phyloP scores from a whole-genome alignment of 345 rosid species.

The Bruguiera sexangula region DNA sequence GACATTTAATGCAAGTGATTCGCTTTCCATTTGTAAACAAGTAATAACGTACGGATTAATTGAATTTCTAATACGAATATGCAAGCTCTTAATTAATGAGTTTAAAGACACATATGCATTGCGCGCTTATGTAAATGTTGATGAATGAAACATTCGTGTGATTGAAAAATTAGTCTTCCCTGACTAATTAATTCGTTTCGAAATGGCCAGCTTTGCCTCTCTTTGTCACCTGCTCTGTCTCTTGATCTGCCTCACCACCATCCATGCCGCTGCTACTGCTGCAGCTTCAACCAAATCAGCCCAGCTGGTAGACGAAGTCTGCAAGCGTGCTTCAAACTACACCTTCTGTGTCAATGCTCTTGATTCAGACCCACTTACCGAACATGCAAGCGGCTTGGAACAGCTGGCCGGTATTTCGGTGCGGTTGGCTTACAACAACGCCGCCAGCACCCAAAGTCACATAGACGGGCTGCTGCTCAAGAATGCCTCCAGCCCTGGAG shows the following conservation, averaged over 20 bases:
- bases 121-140: no score
- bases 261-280: neutral
- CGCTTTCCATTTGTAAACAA: no score
- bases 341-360: slow-evolving; percentile 19
- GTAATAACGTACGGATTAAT: no score
- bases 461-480: slow-evolving; percentile 1
- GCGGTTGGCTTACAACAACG: slow-evolving; percentile 17
- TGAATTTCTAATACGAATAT: no score
- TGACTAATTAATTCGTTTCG: no score
- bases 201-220: neutral
- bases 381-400: neutral
- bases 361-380: slow-evolving; percentile 17
- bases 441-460: slow-evolving; percentile 6
- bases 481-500: neutral
- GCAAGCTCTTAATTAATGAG: no score
- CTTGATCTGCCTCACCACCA: neutral
- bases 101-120: no score
- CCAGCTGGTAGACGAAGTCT: slow-evolving; percentile 18
- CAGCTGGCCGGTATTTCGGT: slow-evolving; percentile 23
- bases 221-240: neutral
- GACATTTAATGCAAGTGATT: no score
- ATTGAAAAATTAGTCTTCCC: no score
- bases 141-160: no score
- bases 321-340: slow-evolving; percentile 24
- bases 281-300: neutral